Evolutionary conservation across 2,329 filamentous ascomycete genomes (phyloP).

Genomic region (Raffaelea albimanens): DNA sequence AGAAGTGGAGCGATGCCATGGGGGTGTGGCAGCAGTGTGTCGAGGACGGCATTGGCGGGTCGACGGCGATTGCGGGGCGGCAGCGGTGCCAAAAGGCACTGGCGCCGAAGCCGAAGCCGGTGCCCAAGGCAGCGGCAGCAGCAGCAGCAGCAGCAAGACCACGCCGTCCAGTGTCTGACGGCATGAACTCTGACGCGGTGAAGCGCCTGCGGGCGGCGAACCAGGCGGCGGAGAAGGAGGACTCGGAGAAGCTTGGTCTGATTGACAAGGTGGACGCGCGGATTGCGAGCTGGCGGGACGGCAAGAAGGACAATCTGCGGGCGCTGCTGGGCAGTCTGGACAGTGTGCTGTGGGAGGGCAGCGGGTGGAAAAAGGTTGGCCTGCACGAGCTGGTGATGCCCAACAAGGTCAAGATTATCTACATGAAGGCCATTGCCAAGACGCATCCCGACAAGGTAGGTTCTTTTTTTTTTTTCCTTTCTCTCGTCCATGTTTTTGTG

Average conservation of each 20-base stretch:
- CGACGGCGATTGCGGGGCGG: conserved; percentile 73
- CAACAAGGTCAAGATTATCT: conserved; percentile 91
- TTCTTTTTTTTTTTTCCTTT: background rate
- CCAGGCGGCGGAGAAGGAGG: conserved; percentile 71
- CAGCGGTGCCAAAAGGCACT: conserved; percentile 83
- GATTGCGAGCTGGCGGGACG: conserved; percentile 74
- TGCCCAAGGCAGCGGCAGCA: conserved; percentile 26
- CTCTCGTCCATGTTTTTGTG: background rate
- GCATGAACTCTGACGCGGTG: conserved; percentile 64
- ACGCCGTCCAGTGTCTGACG: background rate
- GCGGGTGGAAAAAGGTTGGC: conserved; percentile 94
- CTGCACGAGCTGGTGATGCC: conserved; percentile 88
- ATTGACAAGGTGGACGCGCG: conserved; percentile 75
- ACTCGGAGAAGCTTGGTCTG: conserved; percentile 88
- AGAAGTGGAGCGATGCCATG: conserved; percentile 82
- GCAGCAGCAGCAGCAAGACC: conserved; percentile 17
- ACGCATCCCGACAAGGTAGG: conserved; percentile 96
- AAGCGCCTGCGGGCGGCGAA: conserved; percentile 75
- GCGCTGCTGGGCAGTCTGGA: conserved; percentile 83
- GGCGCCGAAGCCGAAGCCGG: conserved; percentile 54
- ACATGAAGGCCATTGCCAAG: conserved; percentile 99
- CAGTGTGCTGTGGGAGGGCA: conserved; percentile 79
- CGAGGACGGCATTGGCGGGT: conserved; percentile 75
- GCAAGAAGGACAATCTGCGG: conserved; percentile 85
- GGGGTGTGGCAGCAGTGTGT: conserved; percentile 74